Evolutionary conservation across 2,329 filamentous ascomycete genomes (phyloP).

Genomic region (Hypoxylon sp.): DNA sequence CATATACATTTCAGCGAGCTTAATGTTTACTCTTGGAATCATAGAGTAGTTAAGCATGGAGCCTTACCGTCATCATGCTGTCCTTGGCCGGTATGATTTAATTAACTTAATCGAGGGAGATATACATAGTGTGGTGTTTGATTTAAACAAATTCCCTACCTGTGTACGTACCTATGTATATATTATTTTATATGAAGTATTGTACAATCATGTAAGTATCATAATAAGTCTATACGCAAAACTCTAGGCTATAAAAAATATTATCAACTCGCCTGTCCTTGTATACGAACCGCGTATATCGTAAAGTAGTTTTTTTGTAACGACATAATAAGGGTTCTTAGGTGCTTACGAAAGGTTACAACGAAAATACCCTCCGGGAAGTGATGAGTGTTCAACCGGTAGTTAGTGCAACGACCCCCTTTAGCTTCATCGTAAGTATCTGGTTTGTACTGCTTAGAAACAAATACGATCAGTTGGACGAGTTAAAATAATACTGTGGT

Average conservation of each 20-base stretch:
- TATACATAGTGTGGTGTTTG: not conserved
- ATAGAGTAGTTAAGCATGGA: not conserved
- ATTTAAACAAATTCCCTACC: not conserved
- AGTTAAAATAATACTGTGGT: not conserved
- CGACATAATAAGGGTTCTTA: not conserved
- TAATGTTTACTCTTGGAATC: not conserved
- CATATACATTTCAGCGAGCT: not conserved
- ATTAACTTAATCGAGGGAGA: not conserved
- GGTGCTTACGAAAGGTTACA: not conserved
- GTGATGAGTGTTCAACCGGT: not conserved
- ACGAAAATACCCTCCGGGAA: not conserved
- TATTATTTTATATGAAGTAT: not conserved
- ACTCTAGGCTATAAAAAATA: too few relatives aligned
- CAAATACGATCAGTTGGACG: not conserved
- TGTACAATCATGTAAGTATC: not conserved
- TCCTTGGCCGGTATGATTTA: not conserved
- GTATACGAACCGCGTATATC: not conserved
- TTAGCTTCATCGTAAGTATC: not conserved
- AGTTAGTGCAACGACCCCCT: not conserved
- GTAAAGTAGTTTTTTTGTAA: not conserved
- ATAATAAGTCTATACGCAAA: too few relatives aligned
- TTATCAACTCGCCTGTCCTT: not conserved
- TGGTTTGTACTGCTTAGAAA: slow-evolving; percentile 1
- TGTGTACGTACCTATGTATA: not conserved
- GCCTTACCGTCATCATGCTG: not conserved